Evolutionary conservation across 1,284 basidiomycete genomes (phyloP), one percentile per base, ranked within the genome.

Genomic region (Ustilago lituana): DNA sequence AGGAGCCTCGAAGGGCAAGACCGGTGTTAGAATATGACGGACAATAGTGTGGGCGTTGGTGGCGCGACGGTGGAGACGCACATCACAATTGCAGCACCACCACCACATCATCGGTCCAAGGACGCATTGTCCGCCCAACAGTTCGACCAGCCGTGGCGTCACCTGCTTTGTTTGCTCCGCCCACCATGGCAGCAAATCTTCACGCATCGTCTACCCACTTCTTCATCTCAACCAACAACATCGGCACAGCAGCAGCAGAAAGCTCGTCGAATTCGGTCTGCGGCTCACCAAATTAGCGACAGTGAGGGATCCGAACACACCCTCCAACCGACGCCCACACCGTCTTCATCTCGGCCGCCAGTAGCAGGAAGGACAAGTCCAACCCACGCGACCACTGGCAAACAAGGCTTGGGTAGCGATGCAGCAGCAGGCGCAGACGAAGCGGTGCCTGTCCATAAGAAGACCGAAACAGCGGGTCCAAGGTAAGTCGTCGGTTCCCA

Each of bases 271-370:
- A 45, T 20, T 2, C 6, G 14, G 19, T 24, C 15, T 36, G 10
- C 36, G 36, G 37, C 24, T 36, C n/a, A n/a, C n/a, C n/a, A n/a
- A n/a, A n/a, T n/a, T 27, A 26, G 19, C 36, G 59, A 50, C 26
- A 47, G 45, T 29, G 56, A 59, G 29, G 27, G 56, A 38, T 15
- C 56, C 27, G 36, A 51, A 20, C 41, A 23, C 22, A 17, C 32
- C 11, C 33, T 20, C 11, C 38, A n/a, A 27, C 15, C 32, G 23
- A 22, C 50, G 23, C 62, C 47, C 45, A 49, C 62, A 22, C 41
- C 55, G 24, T 54, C 62, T 37, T 59, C 51, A 59, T 55, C 50
- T 49, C 37, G 15, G 9, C 11, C 27, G n/a, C 37, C 27, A 33
- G 40, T 29, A 24, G 2, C 35, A 26, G 26, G n/a, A 11, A 31